phyloP scores from a whole-genome alignment of 1,284 basidiomycete species.

The Rhizoctonia solani region DNA sequence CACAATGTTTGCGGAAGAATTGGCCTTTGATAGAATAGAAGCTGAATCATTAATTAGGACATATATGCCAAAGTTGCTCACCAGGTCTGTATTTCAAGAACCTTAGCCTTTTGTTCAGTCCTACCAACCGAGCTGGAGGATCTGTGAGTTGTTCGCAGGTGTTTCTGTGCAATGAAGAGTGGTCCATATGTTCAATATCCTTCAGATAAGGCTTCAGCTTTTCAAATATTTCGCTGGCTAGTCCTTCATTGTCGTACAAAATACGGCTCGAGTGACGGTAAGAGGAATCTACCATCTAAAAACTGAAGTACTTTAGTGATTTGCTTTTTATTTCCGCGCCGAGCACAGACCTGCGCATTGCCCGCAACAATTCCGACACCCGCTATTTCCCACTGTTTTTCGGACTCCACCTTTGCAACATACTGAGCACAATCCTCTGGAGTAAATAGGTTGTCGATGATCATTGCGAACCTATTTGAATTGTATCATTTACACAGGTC shows the following conservation, averaged over 20 bases:
- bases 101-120: slow-evolving; percentile 34
- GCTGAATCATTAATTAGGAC: background rate
- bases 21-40: slow-evolving; percentile 5
- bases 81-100: slow-evolving; percentile 36
- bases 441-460: slow-evolving; percentile 35
- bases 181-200: slow-evolving; percentile 20
- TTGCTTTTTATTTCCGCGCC: too few species aligned
- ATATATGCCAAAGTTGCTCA: background rate
- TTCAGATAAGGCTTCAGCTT: slow-evolving; percentile 29
- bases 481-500: background rate
- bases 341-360: background rate
- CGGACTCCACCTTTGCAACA: slow-evolving; percentile 26
- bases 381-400: slow-evolving; percentile 18
- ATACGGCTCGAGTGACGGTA: slow-evolving; percentile 36
- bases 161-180: background rate
- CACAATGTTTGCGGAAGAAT: slow-evolving; percentile 36
- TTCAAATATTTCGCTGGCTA: slow-evolving; percentile 27
- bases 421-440: slow-evolving; percentile 35
- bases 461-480: slow-evolving; percentile 25
- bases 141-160: background rate
- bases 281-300: slow-evolving; percentile 9
- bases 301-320: background rate
- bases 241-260: slow-evolving; percentile 16
- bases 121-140: background rate
- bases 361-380: slow-evolving; percentile 5